These are phyloP conservation scores for Bipolaris gigantea DNA, from an alignment of 2,329 filamentous ascomycete species.

Conservation along the genomic window DNA sequence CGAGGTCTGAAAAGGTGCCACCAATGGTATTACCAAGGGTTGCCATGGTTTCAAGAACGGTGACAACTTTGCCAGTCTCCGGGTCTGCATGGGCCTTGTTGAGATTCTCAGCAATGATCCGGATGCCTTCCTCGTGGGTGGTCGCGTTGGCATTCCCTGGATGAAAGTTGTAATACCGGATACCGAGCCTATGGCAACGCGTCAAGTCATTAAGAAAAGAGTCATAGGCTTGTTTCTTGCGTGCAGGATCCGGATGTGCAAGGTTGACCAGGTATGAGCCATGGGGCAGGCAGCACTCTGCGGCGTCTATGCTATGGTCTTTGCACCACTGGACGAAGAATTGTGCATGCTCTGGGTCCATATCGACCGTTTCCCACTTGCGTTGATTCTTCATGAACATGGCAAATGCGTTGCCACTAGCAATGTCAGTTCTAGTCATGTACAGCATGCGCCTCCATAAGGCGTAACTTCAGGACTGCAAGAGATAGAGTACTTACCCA, in stretches of 20 bases:
- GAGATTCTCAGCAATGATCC: slow-evolving; percentile 76
- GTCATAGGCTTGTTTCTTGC: slow-evolving; percentile 82
- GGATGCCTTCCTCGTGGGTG: slow-evolving; percentile 69
- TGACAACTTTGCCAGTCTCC: slow-evolving; percentile 70
- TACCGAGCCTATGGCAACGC: slow-evolving; percentile 83
- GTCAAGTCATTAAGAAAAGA: slow-evolving; percentile 85
- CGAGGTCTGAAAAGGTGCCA: slow-evolving; percentile 79
- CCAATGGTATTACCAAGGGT: slow-evolving; percentile 83
- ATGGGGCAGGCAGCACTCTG: slow-evolving; percentile 81
- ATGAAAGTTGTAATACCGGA: slow-evolving; percentile 96
- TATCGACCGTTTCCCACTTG: slow-evolving; percentile 85
- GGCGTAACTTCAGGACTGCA: background rate
- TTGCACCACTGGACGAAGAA: slow-evolving; percentile 71
- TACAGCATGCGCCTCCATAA: background rate
- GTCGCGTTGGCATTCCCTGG: slow-evolving; percentile 77
- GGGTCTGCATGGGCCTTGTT: slow-evolving; percentile 76
- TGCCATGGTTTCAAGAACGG: slow-evolving; percentile 94
- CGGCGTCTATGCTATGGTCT: slow-evolving; percentile 70
- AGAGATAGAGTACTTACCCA: slow-evolving; percentile 50
- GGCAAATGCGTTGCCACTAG: slow-evolving; percentile 83
- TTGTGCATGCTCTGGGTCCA: slow-evolving; percentile 67
- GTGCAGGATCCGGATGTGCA: slow-evolving; percentile 76
- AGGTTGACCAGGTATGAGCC: slow-evolving; percentile 97
- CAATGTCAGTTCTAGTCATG: slow-evolving; percentile 26
- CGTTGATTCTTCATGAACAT: slow-evolving; percentile 95